Conservation (phyloP, 2,329 filamentous ascomycete species). For the Pseudogymnoascus sp. region DNA sequence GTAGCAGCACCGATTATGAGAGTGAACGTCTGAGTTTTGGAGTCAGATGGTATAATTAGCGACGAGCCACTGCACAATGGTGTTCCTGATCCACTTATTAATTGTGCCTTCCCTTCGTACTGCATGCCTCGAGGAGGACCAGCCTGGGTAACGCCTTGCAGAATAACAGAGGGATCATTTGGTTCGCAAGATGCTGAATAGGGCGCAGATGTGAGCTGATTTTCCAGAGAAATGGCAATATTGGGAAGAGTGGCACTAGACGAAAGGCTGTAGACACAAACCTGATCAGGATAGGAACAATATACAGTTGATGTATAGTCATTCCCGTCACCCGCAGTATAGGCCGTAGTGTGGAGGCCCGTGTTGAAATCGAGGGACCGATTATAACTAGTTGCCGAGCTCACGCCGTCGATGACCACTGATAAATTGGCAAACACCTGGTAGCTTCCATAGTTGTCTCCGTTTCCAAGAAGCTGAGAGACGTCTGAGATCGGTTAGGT, state of each 20-base stretch:
- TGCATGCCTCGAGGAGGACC: conserved; percentile 36
- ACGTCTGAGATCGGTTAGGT: conserved; percentile 23
- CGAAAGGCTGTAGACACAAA: conserved; percentile 24
- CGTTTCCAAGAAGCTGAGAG: conserved; percentile 31
- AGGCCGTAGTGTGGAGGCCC: conserved; percentile 32
- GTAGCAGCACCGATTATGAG: conserved; percentile 39
- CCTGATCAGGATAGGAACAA: conserved; percentile 37
- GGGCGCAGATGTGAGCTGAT: conserved; percentile 26
- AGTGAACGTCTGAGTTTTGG: conserved; percentile 23
- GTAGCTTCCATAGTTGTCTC: conserved; percentile 37
- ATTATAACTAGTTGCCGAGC: conserved; percentile 29
- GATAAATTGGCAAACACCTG: conserved; percentile 40
- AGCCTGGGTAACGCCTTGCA: conserved; percentile 32
- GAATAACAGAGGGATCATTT: conserved; percentile 20
- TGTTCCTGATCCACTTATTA: conserved; percentile 18
- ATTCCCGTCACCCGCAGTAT: conserved; percentile 27
- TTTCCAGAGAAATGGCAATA: conserved; percentile 35
- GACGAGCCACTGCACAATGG: conserved; percentile 16
- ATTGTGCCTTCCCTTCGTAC: conserved; percentile 33
- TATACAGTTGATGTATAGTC: conserved; percentile 32
- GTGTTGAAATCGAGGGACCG: conserved; percentile 36
- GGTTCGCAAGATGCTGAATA: not conserved
- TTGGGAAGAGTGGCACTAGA: conserved; percentile 29
- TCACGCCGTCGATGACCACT: conserved; percentile 30
- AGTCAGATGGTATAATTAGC: conserved; percentile 24